Conservation (phyloP, 805 yeast genomes). For the Kodamaea kaohsiungensis region DNA sequence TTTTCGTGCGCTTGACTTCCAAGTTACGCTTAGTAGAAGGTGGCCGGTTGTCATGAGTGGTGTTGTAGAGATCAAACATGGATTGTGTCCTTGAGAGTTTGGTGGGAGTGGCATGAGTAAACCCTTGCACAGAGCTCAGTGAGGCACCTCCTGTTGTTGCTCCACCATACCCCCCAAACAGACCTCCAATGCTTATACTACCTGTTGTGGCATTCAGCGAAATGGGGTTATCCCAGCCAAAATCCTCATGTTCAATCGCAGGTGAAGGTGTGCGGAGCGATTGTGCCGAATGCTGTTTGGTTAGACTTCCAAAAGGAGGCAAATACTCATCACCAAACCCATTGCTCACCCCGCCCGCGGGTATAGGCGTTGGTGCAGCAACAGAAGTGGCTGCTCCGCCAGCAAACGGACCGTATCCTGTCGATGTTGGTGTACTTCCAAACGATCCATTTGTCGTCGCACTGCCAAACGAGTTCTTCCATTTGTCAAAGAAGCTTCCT, state of each 20-base stretch:
- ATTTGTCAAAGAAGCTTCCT: slow-evolving; percentile 45
- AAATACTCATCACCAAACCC: slow-evolving; percentile 12
- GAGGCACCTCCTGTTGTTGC: not conserved
- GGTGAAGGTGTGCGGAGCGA: slow-evolving; percentile 39
- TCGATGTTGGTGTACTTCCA: slow-evolving; percentile 1
- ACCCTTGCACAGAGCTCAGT: not conserved
- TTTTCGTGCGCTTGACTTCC: slow-evolving; percentile 16
- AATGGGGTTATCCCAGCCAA: slow-evolving; percentile 17
- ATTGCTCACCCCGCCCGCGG: not conserved
- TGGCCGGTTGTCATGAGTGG: not conserved
- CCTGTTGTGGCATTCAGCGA: slow-evolving; percentile 3
- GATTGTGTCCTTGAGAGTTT: slow-evolving; percentile 37
- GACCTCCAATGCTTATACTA: not conserved
- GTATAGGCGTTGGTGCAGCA: not conserved
- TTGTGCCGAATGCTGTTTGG: slow-evolving; percentile 28
- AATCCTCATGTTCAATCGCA: slow-evolving; percentile 34
- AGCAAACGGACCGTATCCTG: not conserved
- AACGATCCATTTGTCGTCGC: not conserved
- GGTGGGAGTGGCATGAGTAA: slow-evolving; percentile 14
- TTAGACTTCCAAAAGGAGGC: slow-evolving; percentile 18
- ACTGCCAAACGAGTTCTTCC: slow-evolving; percentile 37
- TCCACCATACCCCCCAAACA: not conserved
- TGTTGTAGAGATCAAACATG: slow-evolving; percentile 28
- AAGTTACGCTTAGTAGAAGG: slow-evolving; percentile 1
- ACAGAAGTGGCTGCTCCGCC: slow-evolving; percentile 1